Base-by-base conservation (phyloP, 192 early-diverging fungal genomes). In the Coemansia sp. region DNA sequence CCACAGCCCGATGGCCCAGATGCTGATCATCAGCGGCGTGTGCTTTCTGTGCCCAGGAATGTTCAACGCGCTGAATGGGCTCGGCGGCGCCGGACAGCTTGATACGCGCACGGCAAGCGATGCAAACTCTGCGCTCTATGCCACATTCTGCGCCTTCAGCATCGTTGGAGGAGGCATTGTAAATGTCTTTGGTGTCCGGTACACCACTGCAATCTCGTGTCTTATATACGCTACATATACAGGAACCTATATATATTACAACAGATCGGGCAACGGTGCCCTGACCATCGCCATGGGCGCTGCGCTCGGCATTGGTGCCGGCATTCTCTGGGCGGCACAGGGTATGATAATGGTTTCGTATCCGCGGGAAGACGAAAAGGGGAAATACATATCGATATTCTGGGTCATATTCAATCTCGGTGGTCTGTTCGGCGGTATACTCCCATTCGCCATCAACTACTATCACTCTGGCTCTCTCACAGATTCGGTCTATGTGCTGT, bases 281-380 rank as follows among this genome's bases (percentile, higher is more conserved):
- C 87, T 93, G 66, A 87, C 87, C 2, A 88, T 93, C 40, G 56
- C 77, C 42, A 74, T 92, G 23, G 92, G 92, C 59, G 91, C 84
- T 10, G 74, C 92, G 33, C 83, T 94, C 46, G 93, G 93, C 61
- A 56, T 91, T 23, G 89, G 89, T 55, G 93, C 91, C 4, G 91
- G 90, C 53, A 83, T 94, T 67, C 59, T 82, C 33, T 82, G 80
- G 80, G 86, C 91, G 3, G 87, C 89, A 10, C 89, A 91, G 73
- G 86, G 91, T 33, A 86, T 87, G 62, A 86, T 94, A 55, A 90
- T 92, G 87, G 84, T 92, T 58, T 88, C 92, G 30, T 93, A 95
- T 71, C 92, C 93, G 12, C 71, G 70, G 18, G 93, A 93, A 67
- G 57, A 79, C 10, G 83, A 91, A 63, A 93, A 93, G 84, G 92